Evolutionary conservation across 495 filamentous ascomycete species (phyloP).

Genomic region (Penicillium canariense): DNA sequence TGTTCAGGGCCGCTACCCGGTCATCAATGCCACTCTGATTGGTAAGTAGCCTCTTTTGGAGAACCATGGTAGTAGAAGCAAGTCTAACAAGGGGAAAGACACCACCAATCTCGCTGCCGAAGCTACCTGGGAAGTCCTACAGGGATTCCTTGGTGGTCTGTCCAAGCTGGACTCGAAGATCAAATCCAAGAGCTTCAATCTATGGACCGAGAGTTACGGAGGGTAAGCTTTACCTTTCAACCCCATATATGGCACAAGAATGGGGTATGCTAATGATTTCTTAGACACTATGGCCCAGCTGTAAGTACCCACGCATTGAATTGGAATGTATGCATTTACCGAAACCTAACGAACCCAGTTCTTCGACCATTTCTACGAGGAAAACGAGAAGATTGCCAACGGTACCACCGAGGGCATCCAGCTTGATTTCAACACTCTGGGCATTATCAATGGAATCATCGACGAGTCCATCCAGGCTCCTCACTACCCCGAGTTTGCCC

Average conservation of each 20-base stretch:
- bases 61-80: no score
- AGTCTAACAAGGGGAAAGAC: constrained; percentile 21
- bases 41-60: constrained; percentile 18
- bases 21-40: constrained; percentile 44
- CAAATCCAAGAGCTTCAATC: constrained; percentile 51
- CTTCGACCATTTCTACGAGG: constrained; percentile 57
- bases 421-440: constrained; percentile 48
- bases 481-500: constrained; percentile 65
- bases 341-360: constrained; percentile 31
- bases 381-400: constrained; percentile 56
- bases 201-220: constrained; percentile 58
- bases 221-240: constrained; percentile 48
- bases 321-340: constrained; percentile 34
- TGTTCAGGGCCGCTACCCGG: constrained; percentile 47
- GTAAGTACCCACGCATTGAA: constrained; percentile 42
- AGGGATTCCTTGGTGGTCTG: constrained; percentile 53
- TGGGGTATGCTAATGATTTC: constrained; percentile 11
- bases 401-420: constrained; percentile 34
- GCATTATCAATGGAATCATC: constrained; percentile 70
- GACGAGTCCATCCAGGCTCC: constrained; percentile 66
- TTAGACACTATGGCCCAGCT: constrained; percentile 46
- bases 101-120: constrained; percentile 55
- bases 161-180: constrained; percentile 48
- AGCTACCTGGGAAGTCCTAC: constrained; percentile 58
- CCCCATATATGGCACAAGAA: background rate